Conservation (phyloP, 352 stramenopile species). For the Pythium pectinolyticum region DNA sequence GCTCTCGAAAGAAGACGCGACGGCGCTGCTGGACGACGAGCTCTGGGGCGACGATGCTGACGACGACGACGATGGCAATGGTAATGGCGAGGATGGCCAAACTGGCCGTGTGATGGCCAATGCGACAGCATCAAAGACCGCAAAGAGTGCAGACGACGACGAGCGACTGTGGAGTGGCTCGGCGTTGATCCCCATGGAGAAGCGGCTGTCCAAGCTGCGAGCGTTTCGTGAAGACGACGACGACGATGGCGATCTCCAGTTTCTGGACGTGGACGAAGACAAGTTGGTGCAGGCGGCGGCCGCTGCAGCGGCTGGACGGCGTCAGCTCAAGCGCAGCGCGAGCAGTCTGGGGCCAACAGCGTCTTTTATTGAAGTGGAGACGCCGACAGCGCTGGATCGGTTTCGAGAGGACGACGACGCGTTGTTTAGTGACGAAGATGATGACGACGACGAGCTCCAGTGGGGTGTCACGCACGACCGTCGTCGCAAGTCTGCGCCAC, state of each 20-base stretch:
- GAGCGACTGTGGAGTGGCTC: conserved; percentile 51
- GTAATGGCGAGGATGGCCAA: too few species aligned
- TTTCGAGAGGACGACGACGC: conserved; percentile 31
- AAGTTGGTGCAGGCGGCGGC: conserved; percentile 46
- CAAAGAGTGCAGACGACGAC: conserved; percentile 18
- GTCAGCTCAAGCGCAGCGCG: conserved; percentile 19
- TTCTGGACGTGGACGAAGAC: conserved; percentile 76
- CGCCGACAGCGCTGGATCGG: conserved; percentile 13
- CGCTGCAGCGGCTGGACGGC: conserved; percentile 24
- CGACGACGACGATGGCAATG: conserved; percentile 5
- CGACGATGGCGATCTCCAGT: conserved; percentile 42
- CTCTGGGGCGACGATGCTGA: conserved; percentile 63
- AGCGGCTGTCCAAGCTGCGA: conserved; percentile 64
- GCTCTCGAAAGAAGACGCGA: conserved; percentile 78
- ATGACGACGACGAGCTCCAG: conserved; percentile 20
- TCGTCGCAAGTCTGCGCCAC: conserved; percentile 9
- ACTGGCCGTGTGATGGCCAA: too few species aligned
- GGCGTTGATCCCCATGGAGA: conserved; percentile 61
- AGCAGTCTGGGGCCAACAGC: conserved; percentile 6
- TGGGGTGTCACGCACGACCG: conserved; percentile 5
- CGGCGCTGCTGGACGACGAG: conserved; percentile 62
- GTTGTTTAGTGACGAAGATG: conserved; percentile 23
- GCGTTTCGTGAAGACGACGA: conserved; percentile 75
- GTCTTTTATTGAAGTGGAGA: not conserved
- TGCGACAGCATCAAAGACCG: too few species aligned